Evolutionary conservation across 2,329 filamentous ascomycete species (phyloP).

Genomic region (Magnaporthiopsis rhizophila): DNA sequence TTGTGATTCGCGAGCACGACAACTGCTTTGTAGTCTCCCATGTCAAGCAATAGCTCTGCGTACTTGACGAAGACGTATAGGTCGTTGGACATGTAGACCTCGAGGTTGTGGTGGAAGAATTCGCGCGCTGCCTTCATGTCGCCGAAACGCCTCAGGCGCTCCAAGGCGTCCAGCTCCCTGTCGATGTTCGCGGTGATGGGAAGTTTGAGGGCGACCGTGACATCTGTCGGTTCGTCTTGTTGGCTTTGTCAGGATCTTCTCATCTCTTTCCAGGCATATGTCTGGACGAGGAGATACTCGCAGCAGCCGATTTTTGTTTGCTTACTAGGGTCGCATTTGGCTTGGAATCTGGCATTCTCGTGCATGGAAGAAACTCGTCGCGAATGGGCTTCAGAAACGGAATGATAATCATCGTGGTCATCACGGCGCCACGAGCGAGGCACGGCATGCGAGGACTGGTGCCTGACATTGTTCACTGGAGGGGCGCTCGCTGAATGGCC

Average conservation of each 20-base stretch:
- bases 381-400: too few relatives aligned
- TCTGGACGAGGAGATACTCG: too few relatives aligned
- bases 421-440: too few relatives aligned
- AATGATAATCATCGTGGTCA: too few relatives aligned
- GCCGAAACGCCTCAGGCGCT: constrained; percentile 18
- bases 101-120: constrained; percentile 30
- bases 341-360: too few relatives aligned
- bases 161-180: constrained; percentile 18
- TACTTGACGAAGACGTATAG: constrained; percentile 20
- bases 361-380: too few relatives aligned
- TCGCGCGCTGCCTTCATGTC: constrained; percentile 35
- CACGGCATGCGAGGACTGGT: too few relatives aligned
- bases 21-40: constrained; percentile 17
- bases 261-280: too few relatives aligned
- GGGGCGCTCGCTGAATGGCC: too few relatives aligned
- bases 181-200: constrained; percentile 18
- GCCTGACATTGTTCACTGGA: too few relatives aligned
- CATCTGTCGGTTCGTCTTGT: constrained; percentile 9
- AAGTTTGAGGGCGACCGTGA: constrained; percentile 17
- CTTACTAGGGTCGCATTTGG: too few relatives aligned
- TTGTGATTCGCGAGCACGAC: neutral
- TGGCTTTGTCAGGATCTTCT: neutral
- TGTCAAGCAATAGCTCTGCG: constrained; percentile 19
- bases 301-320: too few relatives aligned
- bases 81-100: constrained; percentile 14